These are phyloP conservation scores for Syncephalastrum monosporum DNA, from an alignment of 371 early-diverging fungal species.

Conservation along the genomic window DNA sequence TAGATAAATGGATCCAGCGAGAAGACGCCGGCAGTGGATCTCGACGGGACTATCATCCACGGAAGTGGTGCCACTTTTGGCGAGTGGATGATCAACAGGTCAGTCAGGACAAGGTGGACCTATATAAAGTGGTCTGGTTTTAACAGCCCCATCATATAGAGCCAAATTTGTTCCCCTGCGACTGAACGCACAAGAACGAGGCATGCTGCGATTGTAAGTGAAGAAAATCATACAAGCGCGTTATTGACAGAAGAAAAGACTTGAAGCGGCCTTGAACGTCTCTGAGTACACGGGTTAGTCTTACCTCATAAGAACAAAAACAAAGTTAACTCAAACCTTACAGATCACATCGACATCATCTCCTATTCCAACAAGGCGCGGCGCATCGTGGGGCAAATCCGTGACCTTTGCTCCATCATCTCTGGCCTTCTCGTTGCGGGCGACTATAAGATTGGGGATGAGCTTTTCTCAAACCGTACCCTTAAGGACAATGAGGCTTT, in stretches of 20 bases:
- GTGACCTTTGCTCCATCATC: slow-evolving; percentile 89
- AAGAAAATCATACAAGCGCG: background rate
- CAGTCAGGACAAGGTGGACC: background rate
- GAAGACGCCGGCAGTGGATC: slow-evolving; percentile 20
- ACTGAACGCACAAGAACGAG: slow-evolving; percentile 83
- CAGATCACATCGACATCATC: slow-evolving; percentile 91
- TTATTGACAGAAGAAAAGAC: slow-evolving; percentile 17
- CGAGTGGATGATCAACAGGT: slow-evolving; percentile 73
- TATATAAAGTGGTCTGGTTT: too few species aligned
- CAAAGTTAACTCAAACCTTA: background rate
- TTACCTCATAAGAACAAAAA: background rate
- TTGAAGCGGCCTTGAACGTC: slow-evolving; percentile 93
- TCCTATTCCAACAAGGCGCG: slow-evolving; percentile 80
- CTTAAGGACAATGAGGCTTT: slow-evolving; percentile 84
- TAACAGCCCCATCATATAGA: slow-evolving; percentile 20
- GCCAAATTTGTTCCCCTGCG: slow-evolving; percentile 92
- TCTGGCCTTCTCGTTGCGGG: slow-evolving; percentile 84
- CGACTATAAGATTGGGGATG: slow-evolving; percentile 83
- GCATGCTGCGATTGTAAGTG: slow-evolving; percentile 73
- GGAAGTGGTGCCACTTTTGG: slow-evolving; percentile 56
- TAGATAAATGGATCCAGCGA: background rate
- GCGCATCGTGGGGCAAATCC: slow-evolving; percentile 92
- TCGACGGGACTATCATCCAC: slow-evolving; percentile 49
- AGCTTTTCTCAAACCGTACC: slow-evolving; percentile 75
- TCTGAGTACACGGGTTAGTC: slow-evolving; percentile 58